Percentiles rank a stretch among this genome's conserved stretches.
Evolutionary conservation across 257 asterid species (phyloP).

Genomic region (Echites panduratus): DNA sequence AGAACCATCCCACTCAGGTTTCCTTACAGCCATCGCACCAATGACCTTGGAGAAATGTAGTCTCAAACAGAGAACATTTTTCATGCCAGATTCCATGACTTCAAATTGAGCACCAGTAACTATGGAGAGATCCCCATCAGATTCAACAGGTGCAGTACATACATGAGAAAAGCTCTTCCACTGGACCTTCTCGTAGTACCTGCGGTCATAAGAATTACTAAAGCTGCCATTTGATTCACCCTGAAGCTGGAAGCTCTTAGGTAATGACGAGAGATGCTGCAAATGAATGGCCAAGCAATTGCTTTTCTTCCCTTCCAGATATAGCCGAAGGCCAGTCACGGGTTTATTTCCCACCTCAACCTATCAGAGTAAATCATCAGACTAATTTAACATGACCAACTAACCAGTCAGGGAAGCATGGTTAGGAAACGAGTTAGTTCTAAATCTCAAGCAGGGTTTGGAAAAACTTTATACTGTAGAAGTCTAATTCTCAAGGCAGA

Average conservation of each 20-base stretch:
- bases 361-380: constrained; percentile 27
- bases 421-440: not conserved
- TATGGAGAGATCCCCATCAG: constrained; percentile 55
- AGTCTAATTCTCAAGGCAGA: not conserved
- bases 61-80: constrained; percentile 50
- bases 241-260: constrained; percentile 57
- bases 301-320: constrained; percentile 70
- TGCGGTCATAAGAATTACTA: constrained; percentile 38
- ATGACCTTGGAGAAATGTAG: constrained; percentile 53
- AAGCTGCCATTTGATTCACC: constrained; percentile 21
- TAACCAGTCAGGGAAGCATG: not conserved
- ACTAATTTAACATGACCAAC: not conserved
- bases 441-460: not conserved
- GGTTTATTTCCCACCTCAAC: constrained; percentile 63
- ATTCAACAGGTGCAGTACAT: constrained; percentile 67
- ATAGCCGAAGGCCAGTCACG: constrained; percentile 63
- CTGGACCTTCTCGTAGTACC: constrained; percentile 67
- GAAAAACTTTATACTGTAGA: not conserved
- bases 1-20: constrained; percentile 76
- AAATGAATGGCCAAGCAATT: constrained; percentile 68
- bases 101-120: constrained; percentile 69
- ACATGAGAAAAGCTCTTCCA: constrained; percentile 72
- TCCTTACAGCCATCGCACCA: constrained; percentile 53
- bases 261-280: constrained; percentile 73
- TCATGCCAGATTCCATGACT: constrained; percentile 55